Evolutionary conservation across 257 asterid genomes (phyloP), one percentile per base, ranked within the genome.

Genomic region (Echium plantagineum): DNA sequence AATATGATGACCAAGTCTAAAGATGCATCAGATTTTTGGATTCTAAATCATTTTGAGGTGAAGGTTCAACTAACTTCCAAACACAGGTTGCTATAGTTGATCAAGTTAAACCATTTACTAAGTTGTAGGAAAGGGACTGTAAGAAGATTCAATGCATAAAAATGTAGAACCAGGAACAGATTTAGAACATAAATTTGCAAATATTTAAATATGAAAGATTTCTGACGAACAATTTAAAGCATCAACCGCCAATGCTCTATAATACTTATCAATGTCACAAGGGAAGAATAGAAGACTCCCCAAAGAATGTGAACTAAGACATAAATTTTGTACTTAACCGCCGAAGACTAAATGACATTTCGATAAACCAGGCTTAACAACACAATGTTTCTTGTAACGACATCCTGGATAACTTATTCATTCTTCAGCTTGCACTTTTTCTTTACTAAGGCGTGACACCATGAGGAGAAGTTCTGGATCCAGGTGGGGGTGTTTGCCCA

Each of bases 401-500:
- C 18, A 17, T 53, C 28, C 57, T 57, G 26, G 30, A 20, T 58
- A 60, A 53, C 52, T 24, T 17, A 9, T n/a, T 17, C 19, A 12
- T 32, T 9, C 48, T 58, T 22, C 55, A 52, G 48, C 35, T 67
- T 16, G 51, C 24, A 17, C 38, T 49, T 20, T 19, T 30, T 24
- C 38, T 20, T 1, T 15, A 12, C 66, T 79, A 85, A 6, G 96
- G 88, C 26, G 90, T 79, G 47, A 80, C 42, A n/a, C 81, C 80
- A 3, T 67, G 78, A 16, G 96, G 89, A 5, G 96, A 83, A 63
- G 81, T 77, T 71, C 88, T 66, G 26, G 84, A 74, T 66, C 79
- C 91, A 24, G 49, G 68, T 0, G 95, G 96, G 19, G 96, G 90
- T 4, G 97, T 84, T 64, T 91, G 98, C 71, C 86, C 63, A 26